Evolutionary conservation across 2,329 filamentous ascomycete species (phyloP).

Genomic region (Keithomyces neogunnii): DNA sequence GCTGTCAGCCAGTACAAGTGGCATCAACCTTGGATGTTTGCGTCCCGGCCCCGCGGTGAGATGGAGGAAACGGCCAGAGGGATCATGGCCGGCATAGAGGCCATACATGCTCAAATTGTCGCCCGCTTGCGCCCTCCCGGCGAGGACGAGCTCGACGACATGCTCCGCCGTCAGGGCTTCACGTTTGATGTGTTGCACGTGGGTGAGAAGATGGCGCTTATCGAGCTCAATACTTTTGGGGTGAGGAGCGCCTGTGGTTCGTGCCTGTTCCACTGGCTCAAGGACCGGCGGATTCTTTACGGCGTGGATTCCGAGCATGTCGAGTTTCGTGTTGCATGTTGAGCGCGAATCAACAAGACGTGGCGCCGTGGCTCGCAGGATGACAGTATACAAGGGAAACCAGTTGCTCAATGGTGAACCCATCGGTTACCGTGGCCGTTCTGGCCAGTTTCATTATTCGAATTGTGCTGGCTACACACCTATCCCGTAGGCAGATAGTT

Average conservation of each 20-base stretch:
- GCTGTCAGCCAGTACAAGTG: constrained; percentile 33
- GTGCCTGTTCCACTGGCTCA: constrained; percentile 37
- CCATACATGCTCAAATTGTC: too few species aligned
- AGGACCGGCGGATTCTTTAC: constrained; percentile 27
- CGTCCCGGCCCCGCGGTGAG: constrained; percentile 3
- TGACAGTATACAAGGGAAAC: too few species aligned
- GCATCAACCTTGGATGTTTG: constrained; percentile 25
- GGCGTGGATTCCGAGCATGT: constrained; percentile 16
- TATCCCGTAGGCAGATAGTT: too few species aligned
- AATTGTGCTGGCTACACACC: too few species aligned
- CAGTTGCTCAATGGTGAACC: too few species aligned
- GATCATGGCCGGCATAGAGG: too few species aligned
- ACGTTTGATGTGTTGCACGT: constrained; percentile 34
- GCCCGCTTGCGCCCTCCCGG: constrained; percentile 6
- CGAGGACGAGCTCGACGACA: constrained; percentile 14
- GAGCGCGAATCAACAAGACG: too few species aligned
- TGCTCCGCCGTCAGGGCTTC: constrained; percentile 29
- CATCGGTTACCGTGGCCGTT: too few species aligned
- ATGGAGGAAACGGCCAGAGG: constrained; percentile 9
- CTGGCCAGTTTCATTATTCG: too few species aligned
- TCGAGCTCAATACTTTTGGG: constrained; percentile 38
- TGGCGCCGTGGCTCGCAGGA: too few species aligned
- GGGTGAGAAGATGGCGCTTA: constrained; percentile 19
- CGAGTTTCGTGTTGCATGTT: constrained; percentile 20
- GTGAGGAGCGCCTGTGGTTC: constrained; percentile 33